phyloP scores from a whole-genome alignment of 768 basidiomycete species.

The Pulveroboletus sp. region DNA sequence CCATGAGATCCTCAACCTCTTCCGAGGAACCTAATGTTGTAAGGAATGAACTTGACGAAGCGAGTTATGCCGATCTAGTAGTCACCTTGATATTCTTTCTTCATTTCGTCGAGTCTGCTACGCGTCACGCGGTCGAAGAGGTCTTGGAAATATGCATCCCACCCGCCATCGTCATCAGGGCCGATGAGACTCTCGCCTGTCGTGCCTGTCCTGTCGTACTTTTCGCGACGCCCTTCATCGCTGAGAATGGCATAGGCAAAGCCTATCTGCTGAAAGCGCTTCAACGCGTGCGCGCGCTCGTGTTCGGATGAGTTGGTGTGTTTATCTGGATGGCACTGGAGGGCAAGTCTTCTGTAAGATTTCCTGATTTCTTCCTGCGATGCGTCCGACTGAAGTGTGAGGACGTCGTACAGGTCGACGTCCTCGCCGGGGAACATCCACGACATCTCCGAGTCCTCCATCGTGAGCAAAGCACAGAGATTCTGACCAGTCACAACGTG shows the following conservation, averaged over 20 bases:
- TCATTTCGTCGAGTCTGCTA: constrained; percentile 87
- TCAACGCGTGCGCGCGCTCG: constrained; percentile 62
- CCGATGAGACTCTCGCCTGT: constrained; percentile 75
- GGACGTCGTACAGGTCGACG: constrained; percentile 73
- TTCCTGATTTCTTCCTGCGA: constrained; percentile 69
- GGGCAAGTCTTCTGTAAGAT: constrained; percentile 79
- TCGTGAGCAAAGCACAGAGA: constrained; percentile 22
- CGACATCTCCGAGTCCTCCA: constrained; percentile 66
- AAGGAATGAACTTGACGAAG: neutral
- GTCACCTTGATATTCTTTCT: constrained; percentile 84
- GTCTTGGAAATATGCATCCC: constrained; percentile 93
- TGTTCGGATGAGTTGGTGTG: constrained; percentile 56
- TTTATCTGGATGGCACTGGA: constrained; percentile 88
- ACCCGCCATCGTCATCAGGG: constrained; percentile 71
- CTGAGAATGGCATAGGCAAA: constrained; percentile 89
- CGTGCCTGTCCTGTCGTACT: constrained; percentile 82
- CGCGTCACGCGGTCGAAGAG: constrained; percentile 85
- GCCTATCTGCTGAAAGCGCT: constrained; percentile 87
- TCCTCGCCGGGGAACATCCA: constrained; percentile 77
- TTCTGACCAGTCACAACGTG: neutral
- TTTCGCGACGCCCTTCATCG: constrained; percentile 66
- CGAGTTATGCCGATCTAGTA: neutral
- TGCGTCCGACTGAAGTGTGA: constrained; percentile 52
- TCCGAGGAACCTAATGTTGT: constrained; percentile 67
- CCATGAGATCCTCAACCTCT: constrained; percentile 74